Evolutionary conservation across 1,139 yeast species (phyloP).

Genomic region (Candida dubliniensis): DNA sequence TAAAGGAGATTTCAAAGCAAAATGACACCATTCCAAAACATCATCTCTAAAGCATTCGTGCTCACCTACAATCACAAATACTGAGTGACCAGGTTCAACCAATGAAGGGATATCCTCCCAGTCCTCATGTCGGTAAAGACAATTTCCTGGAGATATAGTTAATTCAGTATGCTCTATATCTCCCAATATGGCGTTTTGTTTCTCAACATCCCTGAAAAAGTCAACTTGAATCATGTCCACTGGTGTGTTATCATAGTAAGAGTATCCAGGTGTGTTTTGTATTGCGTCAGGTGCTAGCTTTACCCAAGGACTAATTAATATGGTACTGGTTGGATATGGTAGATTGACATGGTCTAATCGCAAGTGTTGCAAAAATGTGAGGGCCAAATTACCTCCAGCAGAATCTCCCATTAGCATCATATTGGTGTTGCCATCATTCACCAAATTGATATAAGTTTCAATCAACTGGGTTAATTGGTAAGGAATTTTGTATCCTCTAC

Average conservation of each 20-base stretch:
- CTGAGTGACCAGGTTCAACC: constrained; percentile 23
- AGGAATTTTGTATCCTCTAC: constrained; percentile 34
- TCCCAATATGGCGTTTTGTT: constrained; percentile 14
- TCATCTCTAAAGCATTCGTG: constrained; percentile 48
- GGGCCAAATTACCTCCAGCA: constrained; percentile 42
- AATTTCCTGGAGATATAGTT: constrained; percentile 19
- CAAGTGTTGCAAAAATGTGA: constrained; percentile 26
- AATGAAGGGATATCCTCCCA: constrained; percentile 40
- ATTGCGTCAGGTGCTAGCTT: constrained; percentile 13
- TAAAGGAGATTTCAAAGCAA: constrained; percentile 32
- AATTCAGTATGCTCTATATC: constrained; percentile 10
- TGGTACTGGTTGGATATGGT: constrained; percentile 31
- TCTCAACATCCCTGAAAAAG: constrained; percentile 5
- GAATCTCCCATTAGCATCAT: constrained; percentile 41
- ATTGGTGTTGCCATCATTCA: constrained; percentile 27
- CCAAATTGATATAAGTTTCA: constrained; percentile 29
- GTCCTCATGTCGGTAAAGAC: constrained; percentile 22
- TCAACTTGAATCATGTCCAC: constrained; percentile 32
- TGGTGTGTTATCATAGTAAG: constrained; percentile 33
- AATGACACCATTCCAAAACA: constrained; percentile 35
- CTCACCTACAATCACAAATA: constrained; percentile 41
- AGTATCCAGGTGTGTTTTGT: constrained; percentile 28
- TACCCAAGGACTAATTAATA: constrained; percentile 46
- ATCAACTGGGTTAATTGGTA: constrained; percentile 37
- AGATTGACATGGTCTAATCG: neutral